Evolutionary conservation across 352 stramenopile species (phyloP), one percentile per base, ranked within the genome.

Genomic region (Phytophthora europaea): DNA sequence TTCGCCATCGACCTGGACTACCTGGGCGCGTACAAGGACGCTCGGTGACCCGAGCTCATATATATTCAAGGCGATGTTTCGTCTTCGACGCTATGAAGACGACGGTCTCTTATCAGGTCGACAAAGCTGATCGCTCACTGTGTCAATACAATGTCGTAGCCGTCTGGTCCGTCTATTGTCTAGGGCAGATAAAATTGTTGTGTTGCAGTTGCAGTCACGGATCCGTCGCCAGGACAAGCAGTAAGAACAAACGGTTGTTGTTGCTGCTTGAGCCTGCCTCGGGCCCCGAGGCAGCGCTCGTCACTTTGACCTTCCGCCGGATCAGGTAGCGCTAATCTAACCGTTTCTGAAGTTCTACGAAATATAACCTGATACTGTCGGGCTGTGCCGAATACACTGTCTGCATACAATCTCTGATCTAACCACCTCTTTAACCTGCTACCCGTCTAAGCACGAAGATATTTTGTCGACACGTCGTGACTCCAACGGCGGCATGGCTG

Each of bases 1-100:
- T 33, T 65, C 22, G 38, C 54, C 20, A 59, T 81, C 33, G 74
- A 81, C 50, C 71, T 81, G 9, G 65, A 53, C 12, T 81, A 81
- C 15, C 47, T 81, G 9, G 38, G 55, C 36, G 74, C 48, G 31
- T 81, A 73, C 52, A 81, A 81, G 61, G 70, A 81, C 52, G 70
- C 65, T 5, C 53, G 61, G 36, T 81, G 63, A 56, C n/a, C 22
- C 52, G 33, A 65, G 48, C 6, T 1, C 13, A 53, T 65, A 59
- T 67, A 65, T 62, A 70, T 70, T 65, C 43, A 65, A 65, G 31
- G 20, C 13, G 48, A 18, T 31, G 26, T 57, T 38, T 13, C 47
- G 28, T 9, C 34, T 43, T 43, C 34, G 13, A 43, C 9, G 34
- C 34, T 62, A 72, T 45, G 13, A 72, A 71, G 33, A 54, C 51